These are phyloP conservation scores for Acrocalymma vagum DNA, from an alignment of 2,329 filamentous ascomycete genomes.

Conservation along the genomic window DNA sequence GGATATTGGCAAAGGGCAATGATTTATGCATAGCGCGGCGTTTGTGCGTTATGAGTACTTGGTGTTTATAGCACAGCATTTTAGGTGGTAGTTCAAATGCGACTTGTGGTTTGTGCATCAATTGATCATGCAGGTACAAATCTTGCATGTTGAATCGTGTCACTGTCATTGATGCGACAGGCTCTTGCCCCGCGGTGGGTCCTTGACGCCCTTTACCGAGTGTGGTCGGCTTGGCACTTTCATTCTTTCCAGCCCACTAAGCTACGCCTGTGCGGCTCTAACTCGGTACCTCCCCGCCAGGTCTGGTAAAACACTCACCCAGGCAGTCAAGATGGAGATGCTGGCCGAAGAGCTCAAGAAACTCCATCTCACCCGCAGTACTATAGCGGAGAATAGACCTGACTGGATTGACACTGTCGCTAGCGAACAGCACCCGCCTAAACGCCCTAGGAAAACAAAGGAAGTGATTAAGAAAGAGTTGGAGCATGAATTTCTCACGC, in stretches of 20 bases:
- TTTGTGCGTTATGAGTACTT: conserved; percentile 9
- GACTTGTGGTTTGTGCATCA: conserved; percentile 3
- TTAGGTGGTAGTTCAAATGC: neutral
- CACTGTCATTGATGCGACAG: conserved; percentile 2
- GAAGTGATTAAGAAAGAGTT: conserved; percentile 74
- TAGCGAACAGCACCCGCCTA: conserved; percentile 60
- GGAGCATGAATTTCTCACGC: conserved; percentile 79
- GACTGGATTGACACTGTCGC: conserved; percentile 68
- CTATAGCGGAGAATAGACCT: conserved; percentile 19
- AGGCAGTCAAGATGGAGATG: conserved; percentile 42
- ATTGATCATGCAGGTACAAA: conserved; percentile 5
- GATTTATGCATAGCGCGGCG: conserved; percentile 35
- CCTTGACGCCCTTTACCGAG: too few species aligned
- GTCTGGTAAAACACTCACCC: conserved; percentile 5
- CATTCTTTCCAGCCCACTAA: too few species aligned
- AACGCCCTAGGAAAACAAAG: conserved; percentile 62
- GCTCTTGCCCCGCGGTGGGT: conserved; percentile 20
- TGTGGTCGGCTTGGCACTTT: too few species aligned
- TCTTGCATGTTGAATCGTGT: conserved; percentile 1
- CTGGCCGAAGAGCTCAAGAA: conserved; percentile 61
- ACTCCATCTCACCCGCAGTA: conserved; percentile 55
- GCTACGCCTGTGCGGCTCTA: too few species aligned
- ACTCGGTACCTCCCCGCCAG: conserved; percentile 1
- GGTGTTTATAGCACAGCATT: neutral
- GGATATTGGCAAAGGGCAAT: neutral